Evolutionary conservation across 331 rosid species (phyloP).

Genomic region (Cydonia oblonga): DNA sequence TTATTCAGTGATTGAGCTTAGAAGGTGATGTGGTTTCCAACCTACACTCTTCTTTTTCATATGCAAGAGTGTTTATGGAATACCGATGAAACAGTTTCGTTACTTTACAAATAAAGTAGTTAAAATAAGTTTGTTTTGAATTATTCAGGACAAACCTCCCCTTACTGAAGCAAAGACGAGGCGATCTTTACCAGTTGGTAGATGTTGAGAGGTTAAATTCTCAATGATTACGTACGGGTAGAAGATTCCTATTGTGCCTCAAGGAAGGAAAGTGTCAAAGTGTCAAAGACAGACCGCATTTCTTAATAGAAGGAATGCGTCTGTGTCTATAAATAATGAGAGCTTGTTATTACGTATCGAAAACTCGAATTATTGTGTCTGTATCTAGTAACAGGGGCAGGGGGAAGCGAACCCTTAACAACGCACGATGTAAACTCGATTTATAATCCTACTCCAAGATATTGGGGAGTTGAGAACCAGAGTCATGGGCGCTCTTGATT

Average conservation of each 20-base stretch:
- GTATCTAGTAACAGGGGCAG: not conserved
- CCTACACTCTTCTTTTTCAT: not conserved
- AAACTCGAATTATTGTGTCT: not conserved
- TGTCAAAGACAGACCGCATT: not conserved
- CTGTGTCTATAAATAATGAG: not conserved
- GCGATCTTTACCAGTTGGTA: constrained; percentile 91
- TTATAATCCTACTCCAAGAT: too few species aligned
- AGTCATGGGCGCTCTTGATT: too few species aligned
- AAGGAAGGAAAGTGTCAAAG: not conserved
- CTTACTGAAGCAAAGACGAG: constrained; percentile 70
- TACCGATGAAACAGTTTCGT: not conserved
- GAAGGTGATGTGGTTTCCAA: constrained; percentile 36
- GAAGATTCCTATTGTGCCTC: not conserved
- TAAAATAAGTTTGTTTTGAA: constrained; percentile 3
- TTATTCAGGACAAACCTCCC: constrained; percentile 67
- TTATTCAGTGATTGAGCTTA: constrained; percentile 50
- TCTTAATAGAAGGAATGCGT: not conserved
- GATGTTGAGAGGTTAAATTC: constrained; percentile 74
- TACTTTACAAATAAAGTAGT: too few species aligned
- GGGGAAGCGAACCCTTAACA: not conserved
- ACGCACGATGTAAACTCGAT: not conserved
- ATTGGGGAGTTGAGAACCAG: not conserved
- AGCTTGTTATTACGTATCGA: not conserved
- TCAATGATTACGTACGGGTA: constrained; percentile 9
- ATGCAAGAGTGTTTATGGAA: not conserved